Conservation (phyloP, 177 flowering plant species). For the Telopea speciosissima region DNA sequence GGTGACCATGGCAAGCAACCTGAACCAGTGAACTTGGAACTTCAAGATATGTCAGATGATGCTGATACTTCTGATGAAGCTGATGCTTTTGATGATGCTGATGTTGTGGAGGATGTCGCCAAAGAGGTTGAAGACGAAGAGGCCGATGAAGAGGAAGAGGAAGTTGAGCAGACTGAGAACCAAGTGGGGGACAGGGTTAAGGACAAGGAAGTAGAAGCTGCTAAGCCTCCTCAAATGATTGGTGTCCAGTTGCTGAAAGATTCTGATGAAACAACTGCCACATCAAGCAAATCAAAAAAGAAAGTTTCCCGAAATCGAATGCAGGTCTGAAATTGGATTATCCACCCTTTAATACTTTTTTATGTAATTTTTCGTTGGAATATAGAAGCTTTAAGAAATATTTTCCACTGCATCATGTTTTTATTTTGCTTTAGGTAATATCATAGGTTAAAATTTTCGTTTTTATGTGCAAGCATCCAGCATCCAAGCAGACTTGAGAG, state of each 20-base stretch:
- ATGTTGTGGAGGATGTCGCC: slow-evolving; percentile 44
- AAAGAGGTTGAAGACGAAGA: slow-evolving; percentile 75
- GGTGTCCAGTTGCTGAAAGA: slow-evolving; percentile 89
- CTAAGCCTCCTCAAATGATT: slow-evolving; percentile 88
- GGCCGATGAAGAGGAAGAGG: slow-evolving; percentile 51
- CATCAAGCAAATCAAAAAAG: slow-evolving; percentile 55
- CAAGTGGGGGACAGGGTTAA: slow-evolving; percentile 59
- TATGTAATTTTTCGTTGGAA: no score
- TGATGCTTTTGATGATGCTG: slow-evolving; percentile 53
- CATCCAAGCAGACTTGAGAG: no score
- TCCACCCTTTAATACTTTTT: background rate
- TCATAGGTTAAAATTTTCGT: no score
- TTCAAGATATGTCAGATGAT: slow-evolving; percentile 47
- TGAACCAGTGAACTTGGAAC: slow-evolving; percentile 31
- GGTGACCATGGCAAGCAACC: slow-evolving; percentile 25
- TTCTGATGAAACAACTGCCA: slow-evolving; percentile 41
- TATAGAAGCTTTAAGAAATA: no score
- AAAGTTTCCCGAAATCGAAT: slow-evolving; percentile 34
- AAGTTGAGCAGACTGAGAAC: slow-evolving; percentile 53
- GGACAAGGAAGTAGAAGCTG: slow-evolving; percentile 69
- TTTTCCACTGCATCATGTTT: no score
- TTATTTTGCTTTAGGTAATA: no score
- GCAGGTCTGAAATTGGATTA: slow-evolving; percentile 36
- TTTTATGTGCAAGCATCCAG: no score
- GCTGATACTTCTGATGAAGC: slow-evolving; percentile 49